Evolutionary conservation across 352 stramenopile species (phyloP).

Genomic region (Albugo candida): DNA sequence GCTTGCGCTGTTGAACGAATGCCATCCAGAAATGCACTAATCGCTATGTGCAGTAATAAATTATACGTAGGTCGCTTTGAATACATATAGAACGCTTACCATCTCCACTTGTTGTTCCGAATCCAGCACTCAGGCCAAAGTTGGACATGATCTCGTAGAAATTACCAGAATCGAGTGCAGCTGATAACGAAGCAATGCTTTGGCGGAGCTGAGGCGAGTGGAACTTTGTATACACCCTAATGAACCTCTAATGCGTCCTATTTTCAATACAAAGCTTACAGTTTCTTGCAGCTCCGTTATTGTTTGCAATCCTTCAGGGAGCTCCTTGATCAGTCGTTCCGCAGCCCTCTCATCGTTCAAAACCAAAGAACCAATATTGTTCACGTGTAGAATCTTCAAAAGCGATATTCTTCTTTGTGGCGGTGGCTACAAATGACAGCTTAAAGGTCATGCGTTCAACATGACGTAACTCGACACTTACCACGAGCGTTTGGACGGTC

Average conservation of each 20-base stretch:
- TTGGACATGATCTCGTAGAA: slow-evolving; percentile 81
- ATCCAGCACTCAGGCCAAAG: slow-evolving; percentile 68
- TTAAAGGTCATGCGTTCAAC: too few relatives aligned
- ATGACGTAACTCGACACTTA: too few relatives aligned
- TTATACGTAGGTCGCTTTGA: too few relatives aligned
- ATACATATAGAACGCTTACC: slow-evolving; percentile 11
- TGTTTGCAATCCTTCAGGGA: slow-evolving; percentile 68
- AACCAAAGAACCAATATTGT: slow-evolving; percentile 12
- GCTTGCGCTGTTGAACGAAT: too few relatives aligned
- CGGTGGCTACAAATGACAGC: too few relatives aligned
- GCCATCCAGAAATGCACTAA: too few relatives aligned
- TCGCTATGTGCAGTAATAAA: too few relatives aligned
- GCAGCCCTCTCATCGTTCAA: slow-evolving; percentile 41
- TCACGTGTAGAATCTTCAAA: not conserved
- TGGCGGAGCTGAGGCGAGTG: slow-evolving; percentile 76
- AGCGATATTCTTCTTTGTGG: too few relatives aligned
- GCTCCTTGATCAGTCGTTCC: slow-evolving; percentile 32
- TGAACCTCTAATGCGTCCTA: not conserved
- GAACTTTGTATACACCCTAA: slow-evolving; percentile 14
- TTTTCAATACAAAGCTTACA: slow-evolving; percentile 11
- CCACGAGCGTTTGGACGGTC: too few relatives aligned
- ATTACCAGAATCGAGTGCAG: slow-evolving; percentile 74
- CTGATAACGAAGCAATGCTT: slow-evolving; percentile 67
- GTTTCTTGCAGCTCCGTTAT: slow-evolving; percentile 52
- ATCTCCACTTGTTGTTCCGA: slow-evolving; percentile 58